phyloP scores from a whole-genome alignment of 768 basidiomycete species.

The Xerocomellus intermedius region DNA sequence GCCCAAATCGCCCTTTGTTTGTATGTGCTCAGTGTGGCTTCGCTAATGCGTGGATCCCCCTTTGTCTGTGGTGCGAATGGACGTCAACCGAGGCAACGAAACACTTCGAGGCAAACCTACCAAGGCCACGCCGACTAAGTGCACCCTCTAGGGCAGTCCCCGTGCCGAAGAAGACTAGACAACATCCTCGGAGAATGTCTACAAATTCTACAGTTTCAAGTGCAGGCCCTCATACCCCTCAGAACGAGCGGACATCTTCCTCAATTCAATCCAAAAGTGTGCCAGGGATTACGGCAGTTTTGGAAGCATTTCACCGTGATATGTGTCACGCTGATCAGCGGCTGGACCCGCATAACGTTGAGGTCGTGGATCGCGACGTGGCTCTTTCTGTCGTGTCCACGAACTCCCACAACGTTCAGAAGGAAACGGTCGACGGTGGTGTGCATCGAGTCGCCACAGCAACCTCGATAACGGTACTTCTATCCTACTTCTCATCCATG shows the following conservation, averaged over 20 bases:
- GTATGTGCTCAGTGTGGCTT: constrained; percentile 48
- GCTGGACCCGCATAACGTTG: constrained; percentile 16
- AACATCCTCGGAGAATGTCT: constrained; percentile 18
- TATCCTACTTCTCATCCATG: constrained; percentile 16
- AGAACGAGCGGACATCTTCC: constrained; percentile 13
- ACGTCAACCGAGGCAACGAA: constrained; percentile 40
- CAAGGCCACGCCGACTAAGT: constrained; percentile 35
- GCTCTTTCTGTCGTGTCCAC: background rate
- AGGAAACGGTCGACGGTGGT: constrained; percentile 17
- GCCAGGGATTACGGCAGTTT: constrained; percentile 31
- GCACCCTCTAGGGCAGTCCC: constrained; percentile 23
- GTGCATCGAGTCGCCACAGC: constrained; percentile 24
- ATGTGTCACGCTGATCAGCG: constrained; percentile 13
- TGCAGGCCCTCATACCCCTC: constrained; percentile 22
- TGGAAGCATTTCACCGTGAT: constrained; percentile 23
- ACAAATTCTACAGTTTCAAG: constrained; percentile 21
- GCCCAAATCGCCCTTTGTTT: constrained; percentile 43
- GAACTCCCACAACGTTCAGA: constrained; percentile 12
- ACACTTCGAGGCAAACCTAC: constrained; percentile 39
- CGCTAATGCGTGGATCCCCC: constrained; percentile 45
- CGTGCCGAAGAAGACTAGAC: constrained; percentile 10
- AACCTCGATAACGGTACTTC: constrained; percentile 33
- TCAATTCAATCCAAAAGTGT: constrained; percentile 9
- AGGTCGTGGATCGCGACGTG: background rate
- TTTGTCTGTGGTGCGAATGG: constrained; percentile 54